Evolutionary conservation across 192 early-diverging fungal species (phyloP).

Genomic region (Gigaspora rosea): DNA sequence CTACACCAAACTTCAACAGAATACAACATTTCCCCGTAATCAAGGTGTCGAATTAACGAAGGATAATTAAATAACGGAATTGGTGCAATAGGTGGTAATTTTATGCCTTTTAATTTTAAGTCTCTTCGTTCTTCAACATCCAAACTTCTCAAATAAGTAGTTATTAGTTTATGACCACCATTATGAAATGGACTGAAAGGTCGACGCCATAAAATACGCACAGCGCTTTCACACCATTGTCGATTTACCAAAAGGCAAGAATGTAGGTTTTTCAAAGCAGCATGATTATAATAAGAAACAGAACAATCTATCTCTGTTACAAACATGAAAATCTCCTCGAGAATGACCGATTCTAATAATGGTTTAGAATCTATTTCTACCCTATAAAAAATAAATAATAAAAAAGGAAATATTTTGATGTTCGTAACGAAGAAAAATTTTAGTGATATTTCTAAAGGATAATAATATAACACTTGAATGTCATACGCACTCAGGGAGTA

Average conservation of each 20-base stretch:
- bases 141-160: conserved; percentile 5
- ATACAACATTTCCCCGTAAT: conserved; percentile 14
- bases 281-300: neutral
- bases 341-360: neutral
- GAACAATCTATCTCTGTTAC: neutral
- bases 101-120: neutral
- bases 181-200: conserved; percentile 7
- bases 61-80: conserved; percentile 19
- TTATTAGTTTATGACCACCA: conserved; percentile 6
- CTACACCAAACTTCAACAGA: conserved; percentile 1
- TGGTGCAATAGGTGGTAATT: neutral
- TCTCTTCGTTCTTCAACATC: neutral
- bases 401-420: neutral
- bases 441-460: neutral
- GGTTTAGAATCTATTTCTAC: neutral
- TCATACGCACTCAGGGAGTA: neutral
- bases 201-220: neutral
- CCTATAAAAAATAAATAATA: neutral
- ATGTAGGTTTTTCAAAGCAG: conserved; percentile 15
- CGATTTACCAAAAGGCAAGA: conserved; percentile 2
- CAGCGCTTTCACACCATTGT: conserved; percentile 11
- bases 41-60: conserved; percentile 4
- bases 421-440: neutral
- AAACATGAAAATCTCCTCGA: neutral
- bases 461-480: neutral